Conservation (phyloP, 2,329 filamentous ascomycete genomes). For the Triangularia setosa region DNA sequence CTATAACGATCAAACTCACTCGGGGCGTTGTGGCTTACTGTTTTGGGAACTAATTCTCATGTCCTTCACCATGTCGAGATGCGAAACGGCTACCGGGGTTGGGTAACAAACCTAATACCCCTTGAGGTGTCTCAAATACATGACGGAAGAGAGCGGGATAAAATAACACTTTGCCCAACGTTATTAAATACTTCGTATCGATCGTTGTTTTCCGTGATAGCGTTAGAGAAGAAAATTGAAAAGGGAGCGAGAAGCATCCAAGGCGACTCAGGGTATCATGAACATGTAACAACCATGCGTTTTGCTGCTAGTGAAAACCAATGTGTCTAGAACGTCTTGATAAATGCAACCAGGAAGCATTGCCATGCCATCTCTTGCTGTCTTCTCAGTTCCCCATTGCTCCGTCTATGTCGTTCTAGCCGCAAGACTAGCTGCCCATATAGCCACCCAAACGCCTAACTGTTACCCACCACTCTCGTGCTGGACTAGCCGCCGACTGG, state of each 20-base stretch:
- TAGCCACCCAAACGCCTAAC: neutral
- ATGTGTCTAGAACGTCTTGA: neutral
- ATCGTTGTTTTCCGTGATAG: neutral
- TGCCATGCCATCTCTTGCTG: neutral
- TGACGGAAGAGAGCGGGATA: neutral
- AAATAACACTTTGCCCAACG: neutral
- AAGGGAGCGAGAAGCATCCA: no score
- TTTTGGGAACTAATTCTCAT: neutral
- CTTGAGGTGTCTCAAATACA: neutral
- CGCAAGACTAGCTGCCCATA: neutral
- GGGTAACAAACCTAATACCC: conserved; percentile 13
- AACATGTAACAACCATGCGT: neutral
- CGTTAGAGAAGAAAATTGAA: no score
- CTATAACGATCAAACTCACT: neutral
- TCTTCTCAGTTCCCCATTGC: neutral
- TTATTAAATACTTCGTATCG: neutral
- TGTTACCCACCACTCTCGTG: neutral
- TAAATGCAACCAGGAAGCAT: neutral
- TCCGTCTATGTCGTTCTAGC: neutral
- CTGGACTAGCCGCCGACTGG: neutral
- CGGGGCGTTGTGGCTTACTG: neutral
- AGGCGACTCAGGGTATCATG: no score
- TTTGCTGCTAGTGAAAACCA: neutral
- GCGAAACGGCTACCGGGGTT: neutral
- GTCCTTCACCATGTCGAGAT: neutral